phyloP scores from a whole-genome alignment of 2,329 filamentous ascomycete genomes.

The Aureobasidium leucospermi region DNA sequence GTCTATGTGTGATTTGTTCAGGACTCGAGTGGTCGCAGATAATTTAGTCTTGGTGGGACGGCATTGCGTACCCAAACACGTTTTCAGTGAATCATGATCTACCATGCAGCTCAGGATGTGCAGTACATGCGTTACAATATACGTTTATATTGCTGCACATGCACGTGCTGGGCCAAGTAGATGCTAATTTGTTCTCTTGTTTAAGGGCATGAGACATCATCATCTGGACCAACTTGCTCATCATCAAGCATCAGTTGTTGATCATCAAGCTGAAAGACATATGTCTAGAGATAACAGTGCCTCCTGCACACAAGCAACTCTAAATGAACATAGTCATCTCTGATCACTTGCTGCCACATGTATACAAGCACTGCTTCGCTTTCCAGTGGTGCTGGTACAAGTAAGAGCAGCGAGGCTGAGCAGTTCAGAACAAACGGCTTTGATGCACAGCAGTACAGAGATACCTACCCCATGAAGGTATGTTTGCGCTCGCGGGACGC shows the following conservation, averaged over 20 bases:
- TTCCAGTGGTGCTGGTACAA: neutral
- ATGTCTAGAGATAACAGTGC: neutral
- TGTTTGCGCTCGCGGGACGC: neutral
- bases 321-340: too few species aligned
- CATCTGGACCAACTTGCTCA: too few species aligned
- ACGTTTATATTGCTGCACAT: neutral
- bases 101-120: neutral
- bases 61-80: neutral
- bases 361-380: too few species aligned
- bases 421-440: neutral
- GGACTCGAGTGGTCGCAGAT: too few species aligned
- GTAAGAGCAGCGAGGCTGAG: neutral
- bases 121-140: conserved; percentile 1
- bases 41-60: neutral
- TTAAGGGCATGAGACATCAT: neutral
- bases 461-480: neutral
- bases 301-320: too few species aligned
- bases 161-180: neutral
- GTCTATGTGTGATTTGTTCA: too few species aligned
- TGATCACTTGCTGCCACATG: too few species aligned
- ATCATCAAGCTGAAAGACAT: neutral
- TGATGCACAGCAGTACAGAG: too few species aligned
- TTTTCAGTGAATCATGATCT: conserved; percentile 6
- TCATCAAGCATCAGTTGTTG: neutral
- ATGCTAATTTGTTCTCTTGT: too few species aligned